These are phyloP conservation scores for Tillandsia fasciculata DNA, from an alignment of 176 grass and related monocot species.

Conservation along the genomic window DNA sequence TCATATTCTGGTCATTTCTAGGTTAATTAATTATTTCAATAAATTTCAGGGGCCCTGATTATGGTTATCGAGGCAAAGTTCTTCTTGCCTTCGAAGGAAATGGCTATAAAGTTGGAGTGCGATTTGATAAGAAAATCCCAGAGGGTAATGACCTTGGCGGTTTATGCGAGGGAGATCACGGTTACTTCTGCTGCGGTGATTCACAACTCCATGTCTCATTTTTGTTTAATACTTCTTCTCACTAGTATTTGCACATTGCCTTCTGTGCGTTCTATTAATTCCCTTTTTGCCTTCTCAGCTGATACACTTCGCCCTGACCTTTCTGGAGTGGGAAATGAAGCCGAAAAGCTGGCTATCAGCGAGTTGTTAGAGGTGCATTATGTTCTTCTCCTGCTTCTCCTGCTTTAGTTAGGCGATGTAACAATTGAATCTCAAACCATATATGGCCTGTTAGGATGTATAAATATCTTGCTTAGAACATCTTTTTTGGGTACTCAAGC, in stretches of 20 bases:
- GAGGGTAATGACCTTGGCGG: constrained; percentile 98
- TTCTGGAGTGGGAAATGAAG: constrained; percentile 38
- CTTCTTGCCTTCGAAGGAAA: constrained; percentile 98
- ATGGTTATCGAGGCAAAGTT: constrained; percentile 78
- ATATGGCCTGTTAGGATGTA: too few species aligned
- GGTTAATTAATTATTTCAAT: neutral
- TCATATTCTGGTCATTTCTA: neutral
- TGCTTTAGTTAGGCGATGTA: too few species aligned
- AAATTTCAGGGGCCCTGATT: constrained; percentile 62
- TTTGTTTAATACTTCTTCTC: constrained; percentile 7
- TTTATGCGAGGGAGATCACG: constrained; percentile 90
- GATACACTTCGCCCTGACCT: constrained; percentile 67
- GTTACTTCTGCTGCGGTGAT: constrained; percentile 90
- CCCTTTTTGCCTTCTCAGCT: constrained; percentile 30
- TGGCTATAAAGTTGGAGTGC: constrained; percentile 88
- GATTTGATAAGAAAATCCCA: constrained; percentile 90
- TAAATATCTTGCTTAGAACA: too few species aligned
- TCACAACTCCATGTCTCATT: constrained; percentile 16
- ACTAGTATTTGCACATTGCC: constrained; percentile 6
- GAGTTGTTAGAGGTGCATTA: constrained; percentile 79
- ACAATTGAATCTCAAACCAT: too few species aligned
- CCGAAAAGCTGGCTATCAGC: constrained; percentile 70
- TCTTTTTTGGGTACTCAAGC: too few species aligned
- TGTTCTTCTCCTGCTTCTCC: too few species aligned
- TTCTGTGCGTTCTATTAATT: constrained; percentile 7